Evolutionary conservation across 2,329 filamentous ascomycete species (phyloP), one percentile per base, ranked within the genome.

Genomic region (Ramularia collo-cygni): DNA sequence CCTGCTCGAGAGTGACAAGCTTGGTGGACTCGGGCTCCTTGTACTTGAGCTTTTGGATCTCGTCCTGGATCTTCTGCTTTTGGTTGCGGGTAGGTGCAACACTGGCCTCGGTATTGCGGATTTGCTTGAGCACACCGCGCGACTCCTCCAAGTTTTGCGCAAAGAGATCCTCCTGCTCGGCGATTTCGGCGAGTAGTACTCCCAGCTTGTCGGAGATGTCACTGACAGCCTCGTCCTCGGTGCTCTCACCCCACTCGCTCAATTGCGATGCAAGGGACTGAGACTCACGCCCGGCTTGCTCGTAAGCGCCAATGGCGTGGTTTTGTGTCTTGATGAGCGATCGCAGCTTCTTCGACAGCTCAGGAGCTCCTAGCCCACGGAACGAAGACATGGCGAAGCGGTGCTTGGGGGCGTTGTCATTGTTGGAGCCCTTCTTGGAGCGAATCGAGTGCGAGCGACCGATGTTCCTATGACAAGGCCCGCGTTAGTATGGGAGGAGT

Each of bases 191-290:
- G 44, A 98, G 71, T 55, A 98, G 71, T 28, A 96, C 90, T 37
- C 88, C 92, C 37, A 98, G 74, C 74, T 98, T 98, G 74, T 96
- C 92, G 43, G 85, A 88, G 53, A 98, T 77, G 60, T 96, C 92
- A 37, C 79, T 87, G 56, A 96, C 74, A 37, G 81, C 79, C 46
- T 94, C 87, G 58, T 98, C 92, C 38, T 79, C 77, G 2, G 89
- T 95, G 44, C 85, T 77, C 67, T 96, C 89, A 42, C 92, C 92
- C 92, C 92, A 98, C 53, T 96, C 89, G 6, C 87, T 94, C 31
- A 98, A 77, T 69, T 96, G 90, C 8, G 81, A 79, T 12, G 89
- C 92, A 57, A 96, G 88, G 35, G 79, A 78, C 45, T 86, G 68
- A 42, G 88, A 85, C 69, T 95, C 90, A 44, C 83, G 83, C 35